These are phyloP conservation scores for Serpula lacrymans DNA, from an alignment of 768 basidiomycete genomes.

Conservation along the genomic window DNA sequence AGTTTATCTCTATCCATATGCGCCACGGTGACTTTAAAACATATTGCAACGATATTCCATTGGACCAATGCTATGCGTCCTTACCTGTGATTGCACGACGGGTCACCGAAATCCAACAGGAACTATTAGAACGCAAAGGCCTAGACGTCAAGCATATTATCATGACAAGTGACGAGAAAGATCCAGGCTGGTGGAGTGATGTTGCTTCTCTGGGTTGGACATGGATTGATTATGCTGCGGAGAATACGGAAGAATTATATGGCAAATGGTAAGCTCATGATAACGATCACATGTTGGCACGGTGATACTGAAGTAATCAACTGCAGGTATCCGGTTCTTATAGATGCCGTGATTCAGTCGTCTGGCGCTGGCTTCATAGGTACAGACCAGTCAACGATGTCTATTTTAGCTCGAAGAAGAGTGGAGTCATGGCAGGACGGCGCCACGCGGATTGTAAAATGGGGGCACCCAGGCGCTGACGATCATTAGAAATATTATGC, in stretches of 20 bases:
- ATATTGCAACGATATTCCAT: constrained; percentile 41
- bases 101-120: constrained; percentile 52
- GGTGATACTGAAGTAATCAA: not conserved
- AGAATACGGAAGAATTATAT: constrained; percentile 40
- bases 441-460: constrained; percentile 47
- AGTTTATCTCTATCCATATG: constrained; percentile 59
- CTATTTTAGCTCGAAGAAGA: constrained; percentile 59
- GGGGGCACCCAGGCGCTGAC: constrained; percentile 56
- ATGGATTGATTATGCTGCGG: constrained; percentile 42
- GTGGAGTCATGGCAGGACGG: constrained; percentile 67
- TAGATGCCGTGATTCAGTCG: constrained; percentile 73
- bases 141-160: constrained; percentile 50
- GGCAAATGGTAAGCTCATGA: constrained; percentile 44
- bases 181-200: constrained; percentile 57
- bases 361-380: constrained; percentile 67
- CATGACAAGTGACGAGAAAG: constrained; percentile 62
- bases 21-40: constrained; percentile 52
- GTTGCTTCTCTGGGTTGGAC: constrained; percentile 51
- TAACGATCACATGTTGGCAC: not conserved
- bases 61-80: constrained; percentile 50
- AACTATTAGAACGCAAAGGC: constrained; percentile 42
- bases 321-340: constrained; percentile 65
- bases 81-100: constrained; percentile 50
- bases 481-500: too few species aligned
- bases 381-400: constrained; percentile 71